Conservation (phyloP, 1,284 basidiomycete genomes). For the Chalciporus sp. region DNA sequence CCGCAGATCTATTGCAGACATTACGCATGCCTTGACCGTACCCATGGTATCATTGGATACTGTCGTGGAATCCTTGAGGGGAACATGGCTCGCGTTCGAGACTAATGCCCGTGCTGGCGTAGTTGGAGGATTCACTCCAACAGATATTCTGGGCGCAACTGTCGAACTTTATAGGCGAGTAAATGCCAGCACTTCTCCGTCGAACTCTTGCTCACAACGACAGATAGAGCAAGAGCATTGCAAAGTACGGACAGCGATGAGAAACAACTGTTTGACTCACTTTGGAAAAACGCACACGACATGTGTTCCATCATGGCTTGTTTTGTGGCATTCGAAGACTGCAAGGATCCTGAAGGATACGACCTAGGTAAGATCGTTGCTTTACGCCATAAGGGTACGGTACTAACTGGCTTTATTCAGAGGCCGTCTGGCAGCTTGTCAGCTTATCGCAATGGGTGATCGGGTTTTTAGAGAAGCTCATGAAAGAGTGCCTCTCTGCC, state of each 20-base stretch:
- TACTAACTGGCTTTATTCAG: slow-evolving; percentile 38
- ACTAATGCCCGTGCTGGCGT: slow-evolving; percentile 36
- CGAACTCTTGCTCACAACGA: slow-evolving; percentile 5
- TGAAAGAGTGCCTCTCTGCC: slow-evolving; percentile 63
- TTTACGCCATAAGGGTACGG: neutral
- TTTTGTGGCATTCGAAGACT: slow-evolving; percentile 65
- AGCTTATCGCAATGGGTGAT: slow-evolving; percentile 62
- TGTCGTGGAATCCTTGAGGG: slow-evolving; percentile 45
- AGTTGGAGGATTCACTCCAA: slow-evolving; percentile 35
- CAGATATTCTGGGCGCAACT: slow-evolving; percentile 53
- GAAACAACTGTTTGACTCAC: slow-evolving; percentile 42
- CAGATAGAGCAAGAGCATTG: slow-evolving; percentile 40
- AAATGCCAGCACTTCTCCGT: slow-evolving; percentile 1
- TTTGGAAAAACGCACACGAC: slow-evolving; percentile 61
- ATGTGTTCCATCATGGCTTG: slow-evolving; percentile 63
- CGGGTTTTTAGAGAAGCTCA: slow-evolving; percentile 58
- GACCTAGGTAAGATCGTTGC: slow-evolving; percentile 51
- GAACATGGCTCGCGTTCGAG: slow-evolving; percentile 46
- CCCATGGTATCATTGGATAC: slow-evolving; percentile 42
- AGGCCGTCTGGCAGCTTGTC: slow-evolving; percentile 70
- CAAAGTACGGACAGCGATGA: slow-evolving; percentile 36
- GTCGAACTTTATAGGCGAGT: slow-evolving; percentile 60
- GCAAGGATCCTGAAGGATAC: slow-evolving; percentile 60
- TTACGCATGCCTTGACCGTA: slow-evolving; percentile 51
- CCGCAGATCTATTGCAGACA: slow-evolving; percentile 51